Percentiles rank a stretch among this genome's conserved stretches.
These are phyloP conservation scores for Beta macrorhiza DNA, from an alignment of 179 eudicot genomes.

Conservation along the genomic window DNA sequence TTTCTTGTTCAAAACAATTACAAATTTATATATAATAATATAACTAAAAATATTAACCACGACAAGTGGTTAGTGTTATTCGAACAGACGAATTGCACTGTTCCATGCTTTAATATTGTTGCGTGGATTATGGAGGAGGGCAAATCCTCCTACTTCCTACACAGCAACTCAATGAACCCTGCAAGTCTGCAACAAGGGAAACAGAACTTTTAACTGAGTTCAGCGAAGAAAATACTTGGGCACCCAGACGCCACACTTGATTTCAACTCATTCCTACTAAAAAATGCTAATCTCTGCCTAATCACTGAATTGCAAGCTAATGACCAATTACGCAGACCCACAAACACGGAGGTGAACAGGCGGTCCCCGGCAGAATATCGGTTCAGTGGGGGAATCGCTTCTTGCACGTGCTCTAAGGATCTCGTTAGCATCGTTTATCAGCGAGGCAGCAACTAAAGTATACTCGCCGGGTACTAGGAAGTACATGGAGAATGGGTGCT, in stretches of 20 bases:
- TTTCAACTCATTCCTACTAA: background rate
- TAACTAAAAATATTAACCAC: no score
- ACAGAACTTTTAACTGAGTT: background rate
- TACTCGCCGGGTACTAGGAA: slow-evolving; percentile 95
- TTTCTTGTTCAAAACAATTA: no score
- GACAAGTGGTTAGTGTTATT: no score
- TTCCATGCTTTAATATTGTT: no score
- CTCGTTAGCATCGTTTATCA: slow-evolving; percentile 86
- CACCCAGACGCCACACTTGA: background rate
- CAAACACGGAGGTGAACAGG: slow-evolving; percentile 85
- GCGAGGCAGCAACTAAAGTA: slow-evolving; percentile 86
- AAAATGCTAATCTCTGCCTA: background rate
- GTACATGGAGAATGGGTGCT: slow-evolving; percentile 76
- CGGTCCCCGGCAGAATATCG: slow-evolving; percentile 89
- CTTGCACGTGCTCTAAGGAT: slow-evolving; percentile 89
- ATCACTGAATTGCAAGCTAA: background rate
- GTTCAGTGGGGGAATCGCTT: slow-evolving; percentile 64
- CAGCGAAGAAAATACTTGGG: background rate
- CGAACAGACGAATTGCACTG: no score
- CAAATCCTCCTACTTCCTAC: background rate
- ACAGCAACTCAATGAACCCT: background rate
- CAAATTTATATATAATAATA: no score
- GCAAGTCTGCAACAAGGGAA: background rate
- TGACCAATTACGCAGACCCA: slow-evolving; percentile 49
- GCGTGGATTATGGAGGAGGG: no score